Evolutionary conservation across 306 rosid species (phyloP).

Genomic region (Senna siamea): DNA sequence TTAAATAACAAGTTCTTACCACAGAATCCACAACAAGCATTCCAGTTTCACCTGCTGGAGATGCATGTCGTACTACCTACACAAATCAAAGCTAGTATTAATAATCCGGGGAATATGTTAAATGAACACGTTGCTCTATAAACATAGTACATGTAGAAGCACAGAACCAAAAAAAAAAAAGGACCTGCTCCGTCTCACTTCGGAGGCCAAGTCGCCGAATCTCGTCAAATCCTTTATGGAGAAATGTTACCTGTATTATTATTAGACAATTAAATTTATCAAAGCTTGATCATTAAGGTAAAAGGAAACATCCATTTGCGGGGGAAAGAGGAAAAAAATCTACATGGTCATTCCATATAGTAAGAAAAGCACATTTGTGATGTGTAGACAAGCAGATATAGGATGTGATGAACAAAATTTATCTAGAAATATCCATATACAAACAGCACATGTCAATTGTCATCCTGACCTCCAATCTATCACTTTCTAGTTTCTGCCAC

Average conservation of each 20-base stretch:
- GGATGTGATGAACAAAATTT: slow-evolving; percentile 11
- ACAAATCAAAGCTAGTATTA: slow-evolving; percentile 42
- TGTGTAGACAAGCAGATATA: slow-evolving; percentile 11
- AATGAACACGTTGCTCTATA: slow-evolving; percentile 15
- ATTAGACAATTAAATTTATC: slow-evolving; percentile 24
- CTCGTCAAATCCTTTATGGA: slow-evolving; percentile 97
- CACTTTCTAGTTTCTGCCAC: not conserved
- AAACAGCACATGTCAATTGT: slow-evolving; percentile 16
- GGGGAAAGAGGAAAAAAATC: slow-evolving; percentile 9
- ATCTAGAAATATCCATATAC: not conserved
- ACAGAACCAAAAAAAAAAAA: slow-evolving; percentile 44
- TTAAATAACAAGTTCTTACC: slow-evolving; percentile 53
- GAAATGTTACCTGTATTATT: slow-evolving; percentile 73
- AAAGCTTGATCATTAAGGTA: slow-evolving; percentile 18
- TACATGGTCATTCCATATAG: slow-evolving; percentile 15
- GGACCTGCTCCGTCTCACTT: slow-evolving; percentile 95
- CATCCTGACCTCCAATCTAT: slow-evolving; percentile 13
- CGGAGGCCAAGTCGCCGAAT: slow-evolving; percentile 90
- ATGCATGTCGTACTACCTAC: slow-evolving; percentile 83
- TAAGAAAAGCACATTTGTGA: not conserved
- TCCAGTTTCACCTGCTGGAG: slow-evolving; percentile 87
- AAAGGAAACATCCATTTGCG: slow-evolving; percentile 16
- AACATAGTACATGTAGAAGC: not conserved
- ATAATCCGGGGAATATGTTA: slow-evolving; percentile 32
- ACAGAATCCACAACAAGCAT: slow-evolving; percentile 97